Evolutionary conservation across 2,329 filamentous ascomycete genomes (phyloP).

Genomic region (Phoma sp.): DNA sequence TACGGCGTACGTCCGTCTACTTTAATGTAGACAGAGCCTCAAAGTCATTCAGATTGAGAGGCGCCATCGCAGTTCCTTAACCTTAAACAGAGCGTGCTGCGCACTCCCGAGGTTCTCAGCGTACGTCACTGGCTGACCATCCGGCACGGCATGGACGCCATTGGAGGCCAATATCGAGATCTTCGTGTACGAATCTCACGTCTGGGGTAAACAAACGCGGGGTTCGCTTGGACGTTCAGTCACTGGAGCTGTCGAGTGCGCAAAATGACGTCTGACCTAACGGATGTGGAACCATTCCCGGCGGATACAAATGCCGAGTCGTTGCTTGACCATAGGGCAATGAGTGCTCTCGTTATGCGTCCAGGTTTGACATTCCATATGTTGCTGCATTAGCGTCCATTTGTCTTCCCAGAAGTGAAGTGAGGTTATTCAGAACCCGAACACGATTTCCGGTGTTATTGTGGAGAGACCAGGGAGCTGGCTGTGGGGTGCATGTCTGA

Average conservation of each 20-base stretch:
- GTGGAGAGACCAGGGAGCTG: conserved; percentile 10
- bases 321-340: not conserved
- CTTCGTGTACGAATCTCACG: not conserved
- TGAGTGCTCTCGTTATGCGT: not conserved
- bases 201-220: conserved; percentile 14
- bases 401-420: not conserved
- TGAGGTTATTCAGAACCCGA: not conserved
- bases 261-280: conserved; percentile 9
- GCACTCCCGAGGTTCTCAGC: not conserved
- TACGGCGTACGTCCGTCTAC: not conserved
- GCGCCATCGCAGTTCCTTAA: not conserved
- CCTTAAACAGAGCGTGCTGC: conserved; percentile 6
- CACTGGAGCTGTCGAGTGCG: conserved; percentile 11
- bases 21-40: not conserved
- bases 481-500: conserved; percentile 8
- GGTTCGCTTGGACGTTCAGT: conserved; percentile 9
- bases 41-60: not conserved
- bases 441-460: conserved; percentile 1
- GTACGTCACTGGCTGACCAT: conserved; percentile 10
- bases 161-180: conserved; percentile 1
- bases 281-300: conserved; percentile 1
- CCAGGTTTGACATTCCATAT: not conserved
- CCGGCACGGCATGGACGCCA: conserved; percentile 6
- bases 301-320: not conserved
- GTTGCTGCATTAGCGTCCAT: not conserved